Conservation (phyloP, 768 basidiomycete species). For the Mycena chlorophos region DNA sequence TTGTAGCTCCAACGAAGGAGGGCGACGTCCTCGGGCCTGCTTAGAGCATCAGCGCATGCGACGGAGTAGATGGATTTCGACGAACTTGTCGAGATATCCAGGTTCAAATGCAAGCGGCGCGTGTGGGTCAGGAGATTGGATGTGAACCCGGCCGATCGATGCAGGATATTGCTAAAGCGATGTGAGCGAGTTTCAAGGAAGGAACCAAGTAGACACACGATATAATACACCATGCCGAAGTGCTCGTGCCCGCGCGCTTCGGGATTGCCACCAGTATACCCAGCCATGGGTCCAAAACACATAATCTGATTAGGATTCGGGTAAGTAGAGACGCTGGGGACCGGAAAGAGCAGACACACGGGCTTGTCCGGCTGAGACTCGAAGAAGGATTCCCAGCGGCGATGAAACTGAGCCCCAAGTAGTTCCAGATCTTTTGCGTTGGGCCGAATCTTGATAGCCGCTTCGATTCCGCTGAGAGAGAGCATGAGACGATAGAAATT, state of each 20-base stretch:
- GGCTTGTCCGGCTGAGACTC: constrained; percentile 56
- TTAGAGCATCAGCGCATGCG: not conserved
- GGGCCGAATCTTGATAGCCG: constrained; percentile 59
- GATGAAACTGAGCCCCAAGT: constrained; percentile 50
- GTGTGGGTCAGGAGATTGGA: constrained; percentile 34
- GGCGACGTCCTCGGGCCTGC: constrained; percentile 27
- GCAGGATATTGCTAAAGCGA: constrained; percentile 36
- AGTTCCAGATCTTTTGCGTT: constrained; percentile 46
- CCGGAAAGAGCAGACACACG: constrained; percentile 11
- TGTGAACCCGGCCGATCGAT: constrained; percentile 39
- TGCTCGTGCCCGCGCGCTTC: constrained; percentile 23
- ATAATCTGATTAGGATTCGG: constrained; percentile 26
- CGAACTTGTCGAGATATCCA: constrained; percentile 38
- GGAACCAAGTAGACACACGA: constrained; percentile 26
- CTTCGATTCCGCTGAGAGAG: constrained; percentile 47
- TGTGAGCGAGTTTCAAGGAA: not conserved
- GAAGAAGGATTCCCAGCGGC: constrained; percentile 53
- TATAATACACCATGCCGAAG: constrained; percentile 31
- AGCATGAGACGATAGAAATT: not conserved
- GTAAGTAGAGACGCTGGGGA: not conserved
- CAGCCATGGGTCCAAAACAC: constrained; percentile 41
- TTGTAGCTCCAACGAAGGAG: constrained; percentile 41
- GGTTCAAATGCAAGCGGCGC: constrained; percentile 34
- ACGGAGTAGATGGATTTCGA: not conserved
- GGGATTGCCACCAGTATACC: constrained; percentile 31